Conservation (phyloP, 106 monocot species). For the Xerophyta viscosa region DNA sequence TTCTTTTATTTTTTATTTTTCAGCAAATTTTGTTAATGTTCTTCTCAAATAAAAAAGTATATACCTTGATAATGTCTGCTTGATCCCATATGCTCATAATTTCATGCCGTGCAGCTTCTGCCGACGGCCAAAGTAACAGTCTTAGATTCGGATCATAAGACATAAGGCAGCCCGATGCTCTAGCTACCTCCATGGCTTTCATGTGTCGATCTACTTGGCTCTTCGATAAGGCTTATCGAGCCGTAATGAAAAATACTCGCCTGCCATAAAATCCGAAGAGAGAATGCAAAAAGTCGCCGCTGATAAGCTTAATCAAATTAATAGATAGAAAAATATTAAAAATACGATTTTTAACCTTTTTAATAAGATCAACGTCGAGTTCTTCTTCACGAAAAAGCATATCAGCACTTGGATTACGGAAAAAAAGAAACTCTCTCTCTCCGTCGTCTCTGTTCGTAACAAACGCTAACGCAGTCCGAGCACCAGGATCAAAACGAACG, state of each 20-base stretch:
- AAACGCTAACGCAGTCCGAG: constrained; percentile 27
- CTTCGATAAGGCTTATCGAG: constrained; percentile 27
- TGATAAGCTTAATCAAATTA: no score
- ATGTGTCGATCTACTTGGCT: constrained; percentile 30
- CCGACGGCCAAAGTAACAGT: constrained; percentile 16
- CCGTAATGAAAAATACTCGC: constrained; percentile 24
- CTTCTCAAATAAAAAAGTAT: no score
- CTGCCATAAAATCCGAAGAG: constrained; percentile 3
- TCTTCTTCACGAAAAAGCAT: constrained; percentile 23
- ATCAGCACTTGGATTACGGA: constrained; percentile 28
- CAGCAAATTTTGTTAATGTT: no score
- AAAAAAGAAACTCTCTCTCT: constrained; percentile 27
- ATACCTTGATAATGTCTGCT: constrained; percentile 34
- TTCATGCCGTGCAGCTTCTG: constrained; percentile 20
- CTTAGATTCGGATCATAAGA: constrained; percentile 32
- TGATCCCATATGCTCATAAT: constrained; percentile 31
- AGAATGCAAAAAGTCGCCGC: no score
- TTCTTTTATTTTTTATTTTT: no score
- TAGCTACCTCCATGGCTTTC: constrained; percentile 20
- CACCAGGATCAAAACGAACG: constrained; percentile 18
- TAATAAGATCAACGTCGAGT: constrained; percentile 27
- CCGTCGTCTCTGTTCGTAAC: constrained; percentile 24
- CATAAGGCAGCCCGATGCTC: constrained; percentile 14
- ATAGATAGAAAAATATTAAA: no score
- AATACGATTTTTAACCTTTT: constrained; percentile 22